Evolutionary conservation across 352 stramenopile species (phyloP), one percentile per base, ranked within the genome.

Genomic region (Pythium aphanidermatum): DNA sequence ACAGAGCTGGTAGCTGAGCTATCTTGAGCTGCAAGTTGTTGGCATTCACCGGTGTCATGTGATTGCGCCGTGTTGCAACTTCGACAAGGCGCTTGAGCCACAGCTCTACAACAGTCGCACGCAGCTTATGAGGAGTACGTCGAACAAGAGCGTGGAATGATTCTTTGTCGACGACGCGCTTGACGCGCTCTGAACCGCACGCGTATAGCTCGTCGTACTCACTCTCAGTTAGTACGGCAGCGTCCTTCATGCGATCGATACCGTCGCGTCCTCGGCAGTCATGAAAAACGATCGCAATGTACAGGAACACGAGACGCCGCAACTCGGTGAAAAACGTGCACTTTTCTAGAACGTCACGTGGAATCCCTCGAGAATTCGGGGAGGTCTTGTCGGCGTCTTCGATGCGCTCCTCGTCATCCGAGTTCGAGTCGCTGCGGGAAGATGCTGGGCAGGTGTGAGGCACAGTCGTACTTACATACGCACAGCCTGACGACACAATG

Each of bases 241-340:
- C 58, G 23, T 76, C 51, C 30, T 80, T 81, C 28, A 88, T 59
- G 34, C 72, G 75, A 25, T 82, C 73, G 14, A 88, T 86, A 6
- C 69, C 76, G 24, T 88, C 71, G n/a, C 75, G 40, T 8, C 71
- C 78, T 2, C 78, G 74, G 28, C 69, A 87, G 42, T 83, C 73
- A 46, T 91, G 78, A 43, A 91, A 87, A 5, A 88, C 70, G 50
- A 91, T 91, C 4, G 78, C 75, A 36, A 91, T 86, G 55, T 91
- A 91, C 26, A 91, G 47, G 30, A 87, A 91, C 27, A 91, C 78
- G 26, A 91, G 61, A 1, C 75, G 74, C 16, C 79, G 79, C 13
- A 91, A 37, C 50, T 91, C 79, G 0, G 65, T 79, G 59, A 84
- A 83, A 50, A 91, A 88, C 31, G 73, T 79, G 36, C 73, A 88